Conservation (phyloP, 2,329 filamentous ascomycete genomes). For the Rhynchosporium graminicola region DNA sequence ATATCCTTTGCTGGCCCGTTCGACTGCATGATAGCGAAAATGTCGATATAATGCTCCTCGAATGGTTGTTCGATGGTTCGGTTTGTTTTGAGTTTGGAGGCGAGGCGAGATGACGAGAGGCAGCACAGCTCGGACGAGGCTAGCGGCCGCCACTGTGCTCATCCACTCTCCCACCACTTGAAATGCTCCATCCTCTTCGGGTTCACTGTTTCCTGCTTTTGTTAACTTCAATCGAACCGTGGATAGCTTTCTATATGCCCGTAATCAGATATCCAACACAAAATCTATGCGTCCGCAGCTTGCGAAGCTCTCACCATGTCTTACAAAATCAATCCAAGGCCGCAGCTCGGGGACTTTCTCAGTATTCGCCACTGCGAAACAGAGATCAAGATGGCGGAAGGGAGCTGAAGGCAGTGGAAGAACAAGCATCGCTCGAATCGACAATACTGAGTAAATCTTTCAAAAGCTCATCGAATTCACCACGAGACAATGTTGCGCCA, state of each 20-base stretch:
- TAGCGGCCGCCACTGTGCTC: too few relatives aligned
- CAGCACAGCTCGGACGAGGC: too few relatives aligned
- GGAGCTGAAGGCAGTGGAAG: conserved; percentile 25
- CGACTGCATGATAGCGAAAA: not conserved
- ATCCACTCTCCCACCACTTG: too few relatives aligned
- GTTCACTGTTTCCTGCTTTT: not conserved
- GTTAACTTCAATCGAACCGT: not conserved
- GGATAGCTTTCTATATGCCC: conserved; percentile 36
- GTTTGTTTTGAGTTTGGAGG: too few relatives aligned
- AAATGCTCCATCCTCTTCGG: too few relatives aligned
- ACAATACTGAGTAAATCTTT: conserved; percentile 18
- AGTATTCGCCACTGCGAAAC: conserved; percentile 32
- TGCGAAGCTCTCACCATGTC: conserved; percentile 36
- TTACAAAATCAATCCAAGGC: conserved; percentile 17
- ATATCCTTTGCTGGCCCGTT: not conserved
- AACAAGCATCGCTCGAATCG: conserved; percentile 23
- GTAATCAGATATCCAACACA: conserved; percentile 26
- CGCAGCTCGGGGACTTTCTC: conserved; percentile 27
- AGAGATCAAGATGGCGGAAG: conserved; percentile 17
- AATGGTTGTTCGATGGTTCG: too few relatives aligned
- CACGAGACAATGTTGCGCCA: conserved; percentile 18
- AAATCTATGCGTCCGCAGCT: conserved; percentile 35
- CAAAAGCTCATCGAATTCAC: not conserved
- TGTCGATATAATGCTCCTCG: too few relatives aligned
- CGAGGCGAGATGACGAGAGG: not conserved